These are phyloP conservation scores for Leccinum angustisporum DNA, from an alignment of 1,284 basidiomycete species.

Conservation along the genomic window DNA sequence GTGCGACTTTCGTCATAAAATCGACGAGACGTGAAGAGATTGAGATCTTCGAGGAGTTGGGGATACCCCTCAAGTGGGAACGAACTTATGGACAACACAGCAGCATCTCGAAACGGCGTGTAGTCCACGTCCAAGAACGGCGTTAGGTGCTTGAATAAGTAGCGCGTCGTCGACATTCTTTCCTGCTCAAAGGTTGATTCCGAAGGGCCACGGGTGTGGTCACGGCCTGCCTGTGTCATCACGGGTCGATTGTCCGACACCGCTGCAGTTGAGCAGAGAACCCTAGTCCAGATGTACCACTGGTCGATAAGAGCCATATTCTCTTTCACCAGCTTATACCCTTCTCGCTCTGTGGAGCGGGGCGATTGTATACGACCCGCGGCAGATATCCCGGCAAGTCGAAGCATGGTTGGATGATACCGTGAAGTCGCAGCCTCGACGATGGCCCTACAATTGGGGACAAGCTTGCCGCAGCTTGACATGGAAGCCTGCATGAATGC, in stretches of 20 bases:
- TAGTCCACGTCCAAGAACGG: conserved; percentile 88
- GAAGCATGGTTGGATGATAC: conserved; percentile 66
- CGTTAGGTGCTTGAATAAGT: conserved; percentile 83
- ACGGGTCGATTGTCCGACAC: conserved; percentile 62
- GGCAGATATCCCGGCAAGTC: conserved; percentile 63
- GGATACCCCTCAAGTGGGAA: conserved; percentile 79
- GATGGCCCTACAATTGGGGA: conserved; percentile 57
- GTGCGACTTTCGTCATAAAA: conserved; percentile 75
- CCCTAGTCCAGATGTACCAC: conserved; percentile 86
- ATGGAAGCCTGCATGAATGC: conserved; percentile 56
- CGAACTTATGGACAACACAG: conserved; percentile 85
- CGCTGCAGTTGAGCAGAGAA: conserved; percentile 77
- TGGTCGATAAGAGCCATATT: conserved; percentile 72
- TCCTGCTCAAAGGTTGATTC: conserved; percentile 74
- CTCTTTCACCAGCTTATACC: conserved; percentile 56
- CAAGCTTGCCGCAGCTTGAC: conserved; percentile 45
- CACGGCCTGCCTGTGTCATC: conserved; percentile 56
- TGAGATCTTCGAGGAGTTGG: conserved; percentile 82
- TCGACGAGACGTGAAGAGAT: conserved; percentile 76
- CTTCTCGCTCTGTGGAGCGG: conserved; percentile 50
- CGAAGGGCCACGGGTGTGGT: conserved; percentile 72
- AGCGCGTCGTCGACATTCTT: conserved; percentile 74
- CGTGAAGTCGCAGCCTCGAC: conserved; percentile 64
- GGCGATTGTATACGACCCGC: conserved; percentile 39
- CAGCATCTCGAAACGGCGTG: conserved; percentile 79